Conservation (phyloP, 768 basidiomycete genomes). For the Naganishia randhawae region DNA sequence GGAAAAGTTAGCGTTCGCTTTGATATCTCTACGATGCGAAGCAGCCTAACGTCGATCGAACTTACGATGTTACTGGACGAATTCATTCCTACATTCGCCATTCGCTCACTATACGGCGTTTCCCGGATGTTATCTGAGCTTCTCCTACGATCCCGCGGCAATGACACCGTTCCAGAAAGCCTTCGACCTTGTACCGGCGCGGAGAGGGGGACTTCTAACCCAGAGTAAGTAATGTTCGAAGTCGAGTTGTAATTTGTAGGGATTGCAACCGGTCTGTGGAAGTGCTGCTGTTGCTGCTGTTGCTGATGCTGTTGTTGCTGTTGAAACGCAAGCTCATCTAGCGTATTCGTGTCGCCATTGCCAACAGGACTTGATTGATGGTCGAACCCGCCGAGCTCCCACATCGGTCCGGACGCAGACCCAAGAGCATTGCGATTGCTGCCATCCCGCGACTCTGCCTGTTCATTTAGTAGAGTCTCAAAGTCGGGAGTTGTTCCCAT, state of each 20-base stretch:
- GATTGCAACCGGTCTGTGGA: not conserved
- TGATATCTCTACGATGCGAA: not conserved
- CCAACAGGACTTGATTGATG: not conserved
- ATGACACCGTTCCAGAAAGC: not conserved
- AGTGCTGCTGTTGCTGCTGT: not conserved
- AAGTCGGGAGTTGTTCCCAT: conserved; percentile 15
- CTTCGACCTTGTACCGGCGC: conserved; percentile 8
- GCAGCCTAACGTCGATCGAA: not conserved
- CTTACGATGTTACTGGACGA: not conserved
- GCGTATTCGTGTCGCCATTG: not conserved
- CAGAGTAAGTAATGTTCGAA: not conserved
- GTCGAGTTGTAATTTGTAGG: not conserved
- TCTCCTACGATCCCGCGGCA: conserved; percentile 15
- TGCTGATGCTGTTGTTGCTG: not conserved
- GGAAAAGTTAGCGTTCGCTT: not conserved
- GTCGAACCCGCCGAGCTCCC: not conserved
- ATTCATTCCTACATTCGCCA: not conserved
- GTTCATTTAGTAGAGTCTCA: conserved; percentile 10
- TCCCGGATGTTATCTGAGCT: not conserved
- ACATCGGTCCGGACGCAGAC: not conserved
- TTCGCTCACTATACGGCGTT: not conserved
- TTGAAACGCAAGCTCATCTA: not conserved
- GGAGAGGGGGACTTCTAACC: not conserved
- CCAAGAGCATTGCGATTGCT: not conserved
- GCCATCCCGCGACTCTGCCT: conserved; percentile 8